Conservation (phyloP, 139 green algal genomes). For the Astrephomene gubernaculifera region DNA sequence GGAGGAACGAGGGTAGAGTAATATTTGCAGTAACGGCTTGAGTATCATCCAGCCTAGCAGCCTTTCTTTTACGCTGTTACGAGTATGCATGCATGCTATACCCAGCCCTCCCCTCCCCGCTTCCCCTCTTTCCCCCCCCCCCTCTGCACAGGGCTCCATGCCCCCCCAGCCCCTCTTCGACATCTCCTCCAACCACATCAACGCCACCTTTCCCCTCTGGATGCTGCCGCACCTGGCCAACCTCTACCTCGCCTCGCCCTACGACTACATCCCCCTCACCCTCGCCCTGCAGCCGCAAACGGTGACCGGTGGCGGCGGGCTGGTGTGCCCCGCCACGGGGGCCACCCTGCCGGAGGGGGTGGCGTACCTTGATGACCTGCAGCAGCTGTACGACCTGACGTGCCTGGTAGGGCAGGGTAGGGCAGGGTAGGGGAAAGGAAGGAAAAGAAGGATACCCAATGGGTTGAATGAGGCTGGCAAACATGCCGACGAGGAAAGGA, state of each 20-base stretch:
- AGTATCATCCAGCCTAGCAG: too few relatives aligned
- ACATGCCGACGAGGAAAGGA: too few relatives aligned
- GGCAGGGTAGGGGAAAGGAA: too few relatives aligned
- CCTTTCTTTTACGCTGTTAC: too few relatives aligned
- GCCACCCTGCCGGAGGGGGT: background rate
- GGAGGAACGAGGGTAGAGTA: background rate
- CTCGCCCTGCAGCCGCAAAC: slow-evolving; percentile 15
- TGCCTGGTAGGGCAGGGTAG: too few relatives aligned
- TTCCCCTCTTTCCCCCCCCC: background rate
- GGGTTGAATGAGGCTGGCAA: too few relatives aligned
- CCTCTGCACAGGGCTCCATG: background rate
- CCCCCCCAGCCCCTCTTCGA: slow-evolving; percentile 28
- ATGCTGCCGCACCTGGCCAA: slow-evolving; percentile 9
- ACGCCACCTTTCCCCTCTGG: slow-evolving; percentile 28
- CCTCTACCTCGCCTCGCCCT: background rate
- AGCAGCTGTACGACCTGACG: slow-evolving; percentile 18
- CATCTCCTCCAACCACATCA: slow-evolving; percentile 19
- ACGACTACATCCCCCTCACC: slow-evolving; percentile 15
- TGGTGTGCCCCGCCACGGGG: background rate
- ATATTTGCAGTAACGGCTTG: too few relatives aligned
- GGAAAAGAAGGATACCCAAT: too few relatives aligned
- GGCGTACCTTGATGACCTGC: slow-evolving; percentile 24
- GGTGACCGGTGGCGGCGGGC: background rate
- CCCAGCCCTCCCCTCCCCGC: background rate
- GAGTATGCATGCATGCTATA: too few relatives aligned